Conservation (phyloP, 768 basidiomycete species). For the Leccinum variicolor region DNA sequence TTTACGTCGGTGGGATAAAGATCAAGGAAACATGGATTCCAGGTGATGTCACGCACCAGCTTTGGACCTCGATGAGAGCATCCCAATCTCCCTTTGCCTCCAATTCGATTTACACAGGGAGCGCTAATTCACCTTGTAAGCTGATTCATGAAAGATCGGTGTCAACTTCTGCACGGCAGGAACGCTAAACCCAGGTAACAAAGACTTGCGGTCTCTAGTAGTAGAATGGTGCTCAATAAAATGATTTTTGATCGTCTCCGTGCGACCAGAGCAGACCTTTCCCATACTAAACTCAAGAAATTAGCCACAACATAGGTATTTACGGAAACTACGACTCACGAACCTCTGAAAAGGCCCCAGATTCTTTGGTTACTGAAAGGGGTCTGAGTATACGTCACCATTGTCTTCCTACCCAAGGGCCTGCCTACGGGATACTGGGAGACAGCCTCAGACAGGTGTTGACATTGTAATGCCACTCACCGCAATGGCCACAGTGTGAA, state of each 20-base stretch:
- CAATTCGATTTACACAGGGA: background rate
- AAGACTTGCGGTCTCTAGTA: slow-evolving; percentile 35
- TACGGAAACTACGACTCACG: background rate
- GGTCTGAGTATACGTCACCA: background rate
- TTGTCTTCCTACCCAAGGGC: too few species aligned
- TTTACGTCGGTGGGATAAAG: background rate
- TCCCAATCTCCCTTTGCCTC: slow-evolving; percentile 33
- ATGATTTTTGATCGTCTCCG: background rate
- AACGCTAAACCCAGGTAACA: slow-evolving; percentile 38
- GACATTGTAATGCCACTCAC: too few species aligned
- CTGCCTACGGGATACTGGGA: too few species aligned
- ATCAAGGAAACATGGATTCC: background rate
- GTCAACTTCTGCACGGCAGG: slow-evolving; percentile 36
- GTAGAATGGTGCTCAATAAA: background rate
- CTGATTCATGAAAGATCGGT: slow-evolving; percentile 39
- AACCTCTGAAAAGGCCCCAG: background rate
- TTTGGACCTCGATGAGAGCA: slow-evolving; percentile 34
- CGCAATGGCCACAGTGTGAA: too few species aligned
- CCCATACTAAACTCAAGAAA: background rate
- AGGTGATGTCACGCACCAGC: slow-evolving; percentile 19
- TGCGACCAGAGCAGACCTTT: background rate
- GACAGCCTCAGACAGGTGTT: too few species aligned
- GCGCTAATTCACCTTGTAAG: slow-evolving; percentile 8
- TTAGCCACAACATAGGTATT: background rate
- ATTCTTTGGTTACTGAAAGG: background rate